A percentile compares a stretch with the other conserved stretches of the same genome.
Evolutionary conservation across 2,329 filamentous ascomycete species (phyloP).

Genomic region (Penicillium sclerotiorum): DNA sequence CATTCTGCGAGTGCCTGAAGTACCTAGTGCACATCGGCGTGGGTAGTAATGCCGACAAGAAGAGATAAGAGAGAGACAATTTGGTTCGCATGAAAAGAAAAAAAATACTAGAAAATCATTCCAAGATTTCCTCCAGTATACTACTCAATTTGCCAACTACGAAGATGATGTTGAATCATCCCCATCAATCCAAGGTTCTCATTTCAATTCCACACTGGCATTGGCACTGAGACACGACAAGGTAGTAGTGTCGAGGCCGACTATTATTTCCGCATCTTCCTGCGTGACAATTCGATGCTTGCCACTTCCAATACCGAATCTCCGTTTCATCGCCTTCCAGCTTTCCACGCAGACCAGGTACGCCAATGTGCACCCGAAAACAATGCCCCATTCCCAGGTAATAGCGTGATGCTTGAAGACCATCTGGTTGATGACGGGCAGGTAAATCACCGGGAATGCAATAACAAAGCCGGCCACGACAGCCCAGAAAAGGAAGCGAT

Average conservation of each 20-base stretch:
- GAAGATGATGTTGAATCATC: constrained; percentile 18
- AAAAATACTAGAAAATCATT: background rate
- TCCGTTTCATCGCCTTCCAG: constrained; percentile 68
- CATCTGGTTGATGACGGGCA: constrained; percentile 64
- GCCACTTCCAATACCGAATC: constrained; percentile 37
- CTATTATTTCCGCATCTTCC: constrained; percentile 37
- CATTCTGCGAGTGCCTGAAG: too few relatives aligned
- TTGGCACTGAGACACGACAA: constrained; percentile 30
- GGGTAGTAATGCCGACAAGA: too few relatives aligned
- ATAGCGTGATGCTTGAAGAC: constrained; percentile 70
- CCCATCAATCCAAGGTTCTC: background rate
- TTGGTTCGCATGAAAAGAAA: background rate
- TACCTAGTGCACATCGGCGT: too few relatives aligned
- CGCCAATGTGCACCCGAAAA: constrained; percentile 57
- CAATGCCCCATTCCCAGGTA: constrained; percentile 70
- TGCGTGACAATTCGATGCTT: constrained; percentile 33
- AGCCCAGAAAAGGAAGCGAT: constrained; percentile 71
- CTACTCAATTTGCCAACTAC: background rate
- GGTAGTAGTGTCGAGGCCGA: constrained; percentile 26
- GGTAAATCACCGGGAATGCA: constrained; percentile 64
- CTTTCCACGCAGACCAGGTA: constrained; percentile 65
- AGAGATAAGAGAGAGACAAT: too few relatives aligned
- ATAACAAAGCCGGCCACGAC: constrained; percentile 59
- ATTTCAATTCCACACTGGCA: constrained; percentile 32
- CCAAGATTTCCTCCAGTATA: background rate